Conservation (phyloP, 805 yeast species). For the Kazachstania kunashirensis region DNA sequence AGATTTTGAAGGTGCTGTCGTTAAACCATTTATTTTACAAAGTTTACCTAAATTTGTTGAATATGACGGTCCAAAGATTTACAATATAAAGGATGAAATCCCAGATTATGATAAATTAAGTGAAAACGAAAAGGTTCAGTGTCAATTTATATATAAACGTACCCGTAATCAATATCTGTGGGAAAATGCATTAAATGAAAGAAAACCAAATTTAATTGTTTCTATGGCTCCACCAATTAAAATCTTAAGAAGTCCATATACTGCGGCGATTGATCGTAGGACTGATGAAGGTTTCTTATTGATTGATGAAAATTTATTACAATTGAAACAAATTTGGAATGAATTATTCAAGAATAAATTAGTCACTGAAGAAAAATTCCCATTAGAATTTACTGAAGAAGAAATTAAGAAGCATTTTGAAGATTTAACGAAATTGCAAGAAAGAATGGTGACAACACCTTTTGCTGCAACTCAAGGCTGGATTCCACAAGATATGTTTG, state of each 20-base stretch:
- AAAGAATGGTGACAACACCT: conserved; percentile 58
- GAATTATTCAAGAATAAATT: conserved; percentile 50
- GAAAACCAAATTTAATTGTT: conserved; percentile 57
- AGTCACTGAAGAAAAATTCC: conserved; percentile 43
- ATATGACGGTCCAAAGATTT: conserved; percentile 83
- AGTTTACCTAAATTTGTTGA: conserved; percentile 75
- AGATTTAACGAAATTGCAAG: conserved; percentile 57
- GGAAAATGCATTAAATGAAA: conserved; percentile 66
- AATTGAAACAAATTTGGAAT: conserved; percentile 61
- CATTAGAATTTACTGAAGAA: conserved; percentile 49
- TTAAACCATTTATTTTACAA: conserved; percentile 74
- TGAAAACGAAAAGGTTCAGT: conserved; percentile 68
- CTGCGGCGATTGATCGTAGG: conserved; percentile 50
- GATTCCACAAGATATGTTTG: conserved; percentile 92
- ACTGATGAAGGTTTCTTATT: conserved; percentile 48
- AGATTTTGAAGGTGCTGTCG: conserved; percentile 74
- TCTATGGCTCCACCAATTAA: conserved; percentile 80
- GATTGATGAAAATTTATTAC: conserved; percentile 57
- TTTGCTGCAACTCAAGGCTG: conserved; percentile 89
- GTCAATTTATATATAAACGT: conserved; percentile 75
- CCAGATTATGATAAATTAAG: conserved; percentile 58
- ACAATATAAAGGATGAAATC: conserved; percentile 62
- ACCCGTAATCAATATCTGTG: conserved; percentile 87
- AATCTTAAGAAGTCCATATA: conserved; percentile 54
- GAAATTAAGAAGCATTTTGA: conserved; percentile 49